Base-by-base conservation (phyloP, 495 filamentous ascomycete species). In the Thozetella sp. region DNA sequence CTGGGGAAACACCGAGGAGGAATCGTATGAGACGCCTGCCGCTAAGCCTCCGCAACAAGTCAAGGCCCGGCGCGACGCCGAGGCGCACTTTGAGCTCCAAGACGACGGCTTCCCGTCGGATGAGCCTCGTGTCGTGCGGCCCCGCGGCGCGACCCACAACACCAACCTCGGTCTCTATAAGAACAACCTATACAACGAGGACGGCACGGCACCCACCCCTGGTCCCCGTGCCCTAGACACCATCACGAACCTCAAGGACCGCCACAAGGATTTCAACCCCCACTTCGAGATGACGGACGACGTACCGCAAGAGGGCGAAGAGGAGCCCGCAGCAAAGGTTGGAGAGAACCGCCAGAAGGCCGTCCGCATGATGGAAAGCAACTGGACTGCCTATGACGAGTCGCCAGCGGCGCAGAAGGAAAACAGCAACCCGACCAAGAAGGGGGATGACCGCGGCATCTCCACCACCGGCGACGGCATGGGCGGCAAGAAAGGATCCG, bases 21-120 rank as follows among this genome's bases (percentile, higher is more conserved):
- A 55, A 72, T 79, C n/a, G 72, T 70, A 34, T n/a, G 81, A 89
- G 46, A 82, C 80, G 17, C 87, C 88, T 3, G 81, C 80, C 25
- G 75, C 73, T 30, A 82, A 83, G 30, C 71, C 80, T 0, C 78
- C n/a, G n/a, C n/a, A 72, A 40, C 78, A 84, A 23, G 75, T 85
- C 54, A 88, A 93, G 62, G 78, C 90, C 15, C 92, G 94, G 46
- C 89, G 85, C 22, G 91, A 97, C 58, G 86, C 89, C 15, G 86
- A 91, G 63, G 75, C 87, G 0, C 92, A 97, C 73, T 96, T 97
- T 63, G 82, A 90, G 34, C 80, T 95, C 61, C 76, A 75, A 20
- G 86, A 93, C 66, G 68, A 77, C 27, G 74, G 71, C 9, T 60
- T 66, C 34, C 60, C 73, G 23, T 54, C 22, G 6, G 60, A 55